Conservation (phyloP, 257 asterid species). For the Solanum tarapatanum region DNA sequence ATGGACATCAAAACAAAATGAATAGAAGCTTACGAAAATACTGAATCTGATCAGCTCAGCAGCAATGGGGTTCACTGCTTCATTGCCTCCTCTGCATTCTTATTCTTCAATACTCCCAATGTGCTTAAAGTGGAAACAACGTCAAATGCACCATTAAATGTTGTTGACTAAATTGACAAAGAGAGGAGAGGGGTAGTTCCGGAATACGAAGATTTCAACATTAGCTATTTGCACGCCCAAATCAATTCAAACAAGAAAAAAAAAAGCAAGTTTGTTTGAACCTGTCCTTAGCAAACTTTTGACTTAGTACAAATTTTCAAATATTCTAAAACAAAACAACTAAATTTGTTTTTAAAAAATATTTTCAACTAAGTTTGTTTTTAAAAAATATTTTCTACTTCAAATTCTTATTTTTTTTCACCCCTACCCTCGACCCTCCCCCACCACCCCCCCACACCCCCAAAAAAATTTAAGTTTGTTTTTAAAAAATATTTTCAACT, state of each 20-base stretch:
- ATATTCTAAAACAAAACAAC: not conserved
- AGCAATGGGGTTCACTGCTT: slow-evolving; percentile 42
- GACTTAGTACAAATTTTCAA: not conserved
- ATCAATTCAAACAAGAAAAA: not conserved
- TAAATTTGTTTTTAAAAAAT: no score
- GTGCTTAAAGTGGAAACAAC: not conserved
- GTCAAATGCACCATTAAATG: not conserved
- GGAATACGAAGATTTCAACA: not conserved
- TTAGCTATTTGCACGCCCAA: not conserved
- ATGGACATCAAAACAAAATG: not conserved
- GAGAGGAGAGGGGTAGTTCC: not conserved
- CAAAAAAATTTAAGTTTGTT: no score
- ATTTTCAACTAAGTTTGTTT: no score
- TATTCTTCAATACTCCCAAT: not conserved
- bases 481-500: no score
- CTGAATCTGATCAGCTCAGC: slow-evolving; percentile 27
- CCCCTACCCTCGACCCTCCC: no score
- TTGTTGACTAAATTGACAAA: not conserved
- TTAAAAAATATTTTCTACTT: no score
- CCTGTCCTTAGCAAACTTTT: not conserved
- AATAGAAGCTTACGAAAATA: not conserved
- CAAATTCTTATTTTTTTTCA: no score
- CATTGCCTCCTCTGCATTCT: slow-evolving; percentile 1
- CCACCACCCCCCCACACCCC: no score
- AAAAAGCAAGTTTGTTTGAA: not conserved